Evolutionary conservation across 148 eudicot genomes (phyloP), one percentile per base, ranked within the genome.

Genomic region (Hydrangea macrophylla): DNA sequence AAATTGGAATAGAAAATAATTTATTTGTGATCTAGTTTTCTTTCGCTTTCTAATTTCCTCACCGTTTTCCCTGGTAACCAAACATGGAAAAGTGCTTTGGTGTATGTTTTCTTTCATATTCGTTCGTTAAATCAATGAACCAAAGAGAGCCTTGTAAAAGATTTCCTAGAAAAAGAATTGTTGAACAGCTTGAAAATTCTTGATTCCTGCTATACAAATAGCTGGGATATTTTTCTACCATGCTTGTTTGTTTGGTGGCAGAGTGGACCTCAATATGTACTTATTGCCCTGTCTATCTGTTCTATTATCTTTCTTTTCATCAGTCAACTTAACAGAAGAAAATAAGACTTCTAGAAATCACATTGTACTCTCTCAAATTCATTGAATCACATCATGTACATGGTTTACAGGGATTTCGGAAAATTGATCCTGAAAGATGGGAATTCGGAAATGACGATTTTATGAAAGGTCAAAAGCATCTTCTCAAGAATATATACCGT

Each of bases 391-490:
- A 25, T 26, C 58, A 37, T 61, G 22, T 13, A 62, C 27, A n/a
- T 70, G 32, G 60, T 9, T 83, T 24, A 25, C 76, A 93, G 98
- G 98, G 98, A 69, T 93, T 93, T 74, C 88, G 85, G 74, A 93
- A 93, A 77, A 88, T 85, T 68, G 98, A 93, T 71, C 90, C 98
- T 20, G 98, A 93, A 70, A 84, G 78, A 78, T 93, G 98, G 98
- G 98, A 93, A 70, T 93, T 93, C 64, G 88, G 88, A 9, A 93
- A 93, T 48, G 98, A 93, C 28, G 92, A 93, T 18, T 93, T 93
- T 73, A 55, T 85, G 56, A 90, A 86, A 83, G 96, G 80, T 65
- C 74, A 82, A 61, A 90, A 88, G 77, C 90, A 93, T 78, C 92
- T 90, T 26, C 76, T 93, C 20, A 93, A 85, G 81, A 93, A 93